Base-by-base conservation (phyloP, 1,284 basidiomycete species). In the Malassezia nana region DNA sequence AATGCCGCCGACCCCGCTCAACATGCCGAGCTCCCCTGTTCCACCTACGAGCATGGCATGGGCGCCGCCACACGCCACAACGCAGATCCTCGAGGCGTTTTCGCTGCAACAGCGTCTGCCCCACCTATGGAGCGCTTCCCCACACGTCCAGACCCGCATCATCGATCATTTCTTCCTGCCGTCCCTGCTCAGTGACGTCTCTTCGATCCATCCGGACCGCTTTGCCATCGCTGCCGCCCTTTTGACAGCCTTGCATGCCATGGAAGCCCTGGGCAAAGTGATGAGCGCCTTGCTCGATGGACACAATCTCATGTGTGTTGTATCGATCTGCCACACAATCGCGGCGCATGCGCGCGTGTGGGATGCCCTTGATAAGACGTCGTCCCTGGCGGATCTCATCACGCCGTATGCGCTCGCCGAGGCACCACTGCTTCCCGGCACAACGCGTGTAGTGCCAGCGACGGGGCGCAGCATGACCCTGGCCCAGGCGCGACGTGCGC, bases 61-160 rank as follows among this genome's bases (percentile, higher is more conserved):
- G 40, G 12, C 24, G 4, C 24, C n/a, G 24, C 16, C 38, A 4
- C 1, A 10, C 16, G 15, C 38, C 9, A 20, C 40, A 3, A 26
- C 42, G 26, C 13, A 40, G 25, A 33, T 47, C 10, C 25, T 22
- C 2, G 39, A 54, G 12, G 40, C 41, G 10, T 31, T 48, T 10
- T 28, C 16, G n/a, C 32, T 49, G 31, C 52, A 24, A 3, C 8
- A 24, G 42, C 31, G 29, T 1, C 35, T 65, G 15, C 60, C 60
- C 18, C 66, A 63, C 25, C 44, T 70, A 8, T 64, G 57, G 63
- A 56, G 42, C 15, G 65, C 62, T 0, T 72, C 69, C 29, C 66
- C 62, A 24, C 67, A 57, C 35, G 56, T 64, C 12, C 61, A 59
- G 40, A 54, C 51, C 46, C 58, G 35, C 35, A 46, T 67, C 35